These are phyloP conservation scores for Cordyceps tenuipes DNA, from an alignment of 2,329 filamentous ascomycete species.

Conservation along the genomic window DNA sequence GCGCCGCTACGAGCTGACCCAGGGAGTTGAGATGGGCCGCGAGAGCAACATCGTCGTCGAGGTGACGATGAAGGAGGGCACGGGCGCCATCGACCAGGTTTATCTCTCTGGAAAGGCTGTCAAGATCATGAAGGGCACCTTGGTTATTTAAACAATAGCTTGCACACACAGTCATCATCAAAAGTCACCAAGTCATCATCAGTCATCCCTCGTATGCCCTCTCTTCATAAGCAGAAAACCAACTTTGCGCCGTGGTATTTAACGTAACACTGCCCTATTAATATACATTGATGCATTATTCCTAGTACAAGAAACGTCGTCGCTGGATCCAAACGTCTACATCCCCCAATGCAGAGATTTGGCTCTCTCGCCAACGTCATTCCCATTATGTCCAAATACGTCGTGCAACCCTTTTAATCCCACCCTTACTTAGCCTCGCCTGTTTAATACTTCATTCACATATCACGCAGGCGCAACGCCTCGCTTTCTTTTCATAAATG, in stretches of 20 bases:
- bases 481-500: slow-evolving; percentile 1
- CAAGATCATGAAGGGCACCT: slow-evolving; percentile 27
- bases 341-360: slow-evolving; percentile 10
- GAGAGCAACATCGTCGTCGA: slow-evolving; percentile 44
- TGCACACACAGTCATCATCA: background rate
- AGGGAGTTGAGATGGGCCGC: slow-evolving; percentile 62
- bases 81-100: slow-evolving; percentile 22
- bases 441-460: background rate
- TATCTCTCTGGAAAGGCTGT: slow-evolving; percentile 27
- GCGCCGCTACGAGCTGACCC: slow-evolving; percentile 44
- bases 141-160: slow-evolving; percentile 18
- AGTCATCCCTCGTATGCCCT: no score
- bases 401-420: background rate
- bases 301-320: slow-evolving; percentile 15
- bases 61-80: slow-evolving; percentile 25
- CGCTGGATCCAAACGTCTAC: slow-evolving; percentile 2
- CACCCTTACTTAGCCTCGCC: background rate
- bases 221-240: slow-evolving; percentile 2
- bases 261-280: slow-evolving; percentile 25
- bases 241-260: slow-evolving; percentile 17
- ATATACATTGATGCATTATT: slow-evolving; percentile 33
- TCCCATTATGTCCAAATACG: slow-evolving; percentile 4
- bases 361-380: slow-evolving; percentile 4
- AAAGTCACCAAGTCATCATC: background rate
- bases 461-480: background rate